These are phyloP conservation scores for Zygosaccharomyces lentus DNA, from an alignment of 805 yeast genomes.

Conservation along the genomic window DNA sequence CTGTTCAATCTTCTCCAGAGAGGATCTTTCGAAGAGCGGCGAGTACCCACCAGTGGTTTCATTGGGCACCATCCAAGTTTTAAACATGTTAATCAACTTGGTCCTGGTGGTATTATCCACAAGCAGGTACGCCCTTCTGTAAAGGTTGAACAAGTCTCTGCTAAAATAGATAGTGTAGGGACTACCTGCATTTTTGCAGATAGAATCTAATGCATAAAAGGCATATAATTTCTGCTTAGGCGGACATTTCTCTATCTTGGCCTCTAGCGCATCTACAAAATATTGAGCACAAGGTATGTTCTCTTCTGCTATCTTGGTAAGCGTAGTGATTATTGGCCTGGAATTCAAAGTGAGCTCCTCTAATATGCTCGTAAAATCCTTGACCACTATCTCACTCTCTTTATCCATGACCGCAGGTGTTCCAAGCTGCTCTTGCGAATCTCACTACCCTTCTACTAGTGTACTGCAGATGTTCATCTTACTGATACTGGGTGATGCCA, in stretches of 20 bases:
- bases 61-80: slow-evolving; percentile 79
- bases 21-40: slow-evolving; percentile 68
- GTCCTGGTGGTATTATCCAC: slow-evolving; percentile 72
- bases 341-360: slow-evolving; percentile 82
- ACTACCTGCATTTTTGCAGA: slow-evolving; percentile 83
- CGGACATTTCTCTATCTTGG: slow-evolving; percentile 67
- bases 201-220: slow-evolving; percentile 82
- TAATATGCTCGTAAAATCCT: slow-evolving; percentile 69
- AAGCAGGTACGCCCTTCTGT: slow-evolving; percentile 70
- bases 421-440: background rate
- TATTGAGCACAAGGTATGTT: slow-evolving; percentile 72
- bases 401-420: slow-evolving; percentile 18
- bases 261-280: slow-evolving; percentile 69
- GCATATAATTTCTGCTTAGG: slow-evolving; percentile 83
- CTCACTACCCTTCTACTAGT: background rate
- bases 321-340: slow-evolving; percentile 78
- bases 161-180: slow-evolving; percentile 84
- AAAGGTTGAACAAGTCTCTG: slow-evolving; percentile 56
- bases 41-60: slow-evolving; percentile 29
- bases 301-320: slow-evolving; percentile 85
- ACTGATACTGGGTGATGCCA: background rate
- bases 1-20: slow-evolving; percentile 65
- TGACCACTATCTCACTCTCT: slow-evolving; percentile 35
- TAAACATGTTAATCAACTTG: slow-evolving; percentile 71
- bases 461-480: background rate